These are phyloP conservation scores for Gloeopeniophorella convolvens DNA, from an alignment of 768 basidiomycete genomes.

Conservation along the genomic window DNA sequence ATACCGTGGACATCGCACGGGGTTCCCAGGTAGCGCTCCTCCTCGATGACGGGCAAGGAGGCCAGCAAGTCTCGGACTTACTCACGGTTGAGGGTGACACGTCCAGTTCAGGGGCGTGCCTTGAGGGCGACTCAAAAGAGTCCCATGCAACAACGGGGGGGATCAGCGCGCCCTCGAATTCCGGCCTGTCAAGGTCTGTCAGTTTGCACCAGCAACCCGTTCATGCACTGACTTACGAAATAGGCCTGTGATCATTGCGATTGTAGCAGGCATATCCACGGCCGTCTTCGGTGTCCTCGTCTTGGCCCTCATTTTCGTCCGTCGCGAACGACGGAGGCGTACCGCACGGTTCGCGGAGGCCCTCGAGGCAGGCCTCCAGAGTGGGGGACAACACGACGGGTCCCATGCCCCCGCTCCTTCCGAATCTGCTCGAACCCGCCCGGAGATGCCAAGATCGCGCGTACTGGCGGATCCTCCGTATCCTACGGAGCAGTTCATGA, in stretches of 20 bases:
- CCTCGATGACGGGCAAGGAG: slow-evolving; percentile 35
- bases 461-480: slow-evolving; percentile 8
- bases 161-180: too few species aligned
- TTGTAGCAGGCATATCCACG: not conserved
- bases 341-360: not conserved
- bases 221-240: not conserved
- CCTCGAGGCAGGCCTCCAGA: not conserved
- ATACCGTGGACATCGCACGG: slow-evolving; percentile 34
- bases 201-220: not conserved
- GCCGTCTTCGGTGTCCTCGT: not conserved
- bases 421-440: not conserved
- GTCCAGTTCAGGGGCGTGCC: slow-evolving; percentile 25
- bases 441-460: not conserved
- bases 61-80: slow-evolving; percentile 37
- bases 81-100: slow-evolving; percentile 33
- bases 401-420: not conserved
- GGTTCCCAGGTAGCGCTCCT: slow-evolving; percentile 38
- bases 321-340: slow-evolving; percentile 6
- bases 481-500: not conserved
- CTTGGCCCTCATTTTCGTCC: slow-evolving; percentile 2
- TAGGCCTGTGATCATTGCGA: slow-evolving; percentile 8
- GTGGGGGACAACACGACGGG: too few species aligned
- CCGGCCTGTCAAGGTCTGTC: slow-evolving; percentile 2
- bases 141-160: not conserved
- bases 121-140: slow-evolving; percentile 3